A percentile compares a stretch with the other conserved stretches of the same genome.
Evolutionary conservation across 345 rosid genomes (phyloP).

Genomic region (Orychophragmus violaceus): DNA sequence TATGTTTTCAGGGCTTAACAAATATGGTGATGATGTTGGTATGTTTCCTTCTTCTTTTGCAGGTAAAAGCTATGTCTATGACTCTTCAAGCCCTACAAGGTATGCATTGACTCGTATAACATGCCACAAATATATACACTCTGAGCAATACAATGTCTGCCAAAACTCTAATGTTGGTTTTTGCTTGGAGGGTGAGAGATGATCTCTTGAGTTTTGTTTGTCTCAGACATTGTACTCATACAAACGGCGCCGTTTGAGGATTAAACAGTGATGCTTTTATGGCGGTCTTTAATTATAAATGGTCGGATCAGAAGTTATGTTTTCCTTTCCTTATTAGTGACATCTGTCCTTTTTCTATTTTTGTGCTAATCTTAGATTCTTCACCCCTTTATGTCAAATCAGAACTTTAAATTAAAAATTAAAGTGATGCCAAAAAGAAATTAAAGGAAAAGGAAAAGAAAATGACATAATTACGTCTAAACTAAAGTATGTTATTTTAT

Average conservation of each 20-base stretch:
- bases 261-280: neutral
- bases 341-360: neutral
- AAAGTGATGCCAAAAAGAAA: too few relatives aligned
- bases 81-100: slow-evolving; percentile 8
- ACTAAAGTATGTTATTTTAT: too few relatives aligned
- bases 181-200: neutral
- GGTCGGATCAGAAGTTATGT: neutral
- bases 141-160: neutral
- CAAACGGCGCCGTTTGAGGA: neutral
- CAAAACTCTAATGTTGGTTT: neutral
- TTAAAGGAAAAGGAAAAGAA: too few relatives aligned
- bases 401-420: too few relatives aligned
- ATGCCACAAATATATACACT: neutral
- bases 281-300: neutral
- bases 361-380: neutral
- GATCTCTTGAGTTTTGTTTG: neutral
- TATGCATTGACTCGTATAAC: neutral
- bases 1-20: neutral
- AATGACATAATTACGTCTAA: too few relatives aligned
- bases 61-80: slow-evolving; percentile 18
- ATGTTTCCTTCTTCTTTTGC: neutral
- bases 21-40: neutral
- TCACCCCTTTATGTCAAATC: neutral
- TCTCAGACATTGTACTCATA: neutral
- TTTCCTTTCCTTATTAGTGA: neutral